phyloP scores from a whole-genome alignment of 108 stramenopile species.

The Cyclotella atomus region DNA sequence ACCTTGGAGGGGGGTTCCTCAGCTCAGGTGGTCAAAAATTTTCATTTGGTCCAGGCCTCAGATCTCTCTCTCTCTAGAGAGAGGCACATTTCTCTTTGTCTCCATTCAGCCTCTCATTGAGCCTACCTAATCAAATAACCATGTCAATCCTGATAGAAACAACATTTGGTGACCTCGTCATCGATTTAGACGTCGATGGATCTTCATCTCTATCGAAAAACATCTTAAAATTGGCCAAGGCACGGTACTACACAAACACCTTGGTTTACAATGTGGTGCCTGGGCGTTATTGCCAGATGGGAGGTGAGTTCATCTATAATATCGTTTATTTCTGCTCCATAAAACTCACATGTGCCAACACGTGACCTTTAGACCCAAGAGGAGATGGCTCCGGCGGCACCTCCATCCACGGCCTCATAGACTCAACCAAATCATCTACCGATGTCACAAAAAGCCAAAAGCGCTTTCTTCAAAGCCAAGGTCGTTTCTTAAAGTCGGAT shows the following conservation, averaged over 20 bases:
- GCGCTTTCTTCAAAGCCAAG: constrained; percentile 71
- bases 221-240: constrained; percentile 80
- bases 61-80: no score
- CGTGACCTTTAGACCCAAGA: constrained; percentile 68
- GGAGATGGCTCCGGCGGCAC: constrained; percentile 96
- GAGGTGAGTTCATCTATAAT: constrained; percentile 32
- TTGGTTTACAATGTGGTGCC: constrained; percentile 78
- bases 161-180: constrained; percentile 80
- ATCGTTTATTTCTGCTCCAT: not conserved
- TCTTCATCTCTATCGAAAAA: constrained; percentile 80
- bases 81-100: no score
- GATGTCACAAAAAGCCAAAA: constrained; percentile 49
- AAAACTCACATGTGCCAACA: not conserved
- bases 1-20: no score
- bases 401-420: constrained; percentile 76
- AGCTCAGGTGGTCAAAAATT: no score
- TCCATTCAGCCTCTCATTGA: no score
- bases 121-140: no score
- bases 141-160: constrained; percentile 90
- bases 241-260: constrained; percentile 77
- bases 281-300: constrained; percentile 76
- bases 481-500: constrained; percentile 54
- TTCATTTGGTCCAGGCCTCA: no score
- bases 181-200: constrained; percentile 85
- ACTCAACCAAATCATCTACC: constrained; percentile 35